These are phyloP conservation scores for Fusarium annulatum DNA, from an alignment of 2,329 filamentous ascomycete species.

Conservation along the genomic window DNA sequence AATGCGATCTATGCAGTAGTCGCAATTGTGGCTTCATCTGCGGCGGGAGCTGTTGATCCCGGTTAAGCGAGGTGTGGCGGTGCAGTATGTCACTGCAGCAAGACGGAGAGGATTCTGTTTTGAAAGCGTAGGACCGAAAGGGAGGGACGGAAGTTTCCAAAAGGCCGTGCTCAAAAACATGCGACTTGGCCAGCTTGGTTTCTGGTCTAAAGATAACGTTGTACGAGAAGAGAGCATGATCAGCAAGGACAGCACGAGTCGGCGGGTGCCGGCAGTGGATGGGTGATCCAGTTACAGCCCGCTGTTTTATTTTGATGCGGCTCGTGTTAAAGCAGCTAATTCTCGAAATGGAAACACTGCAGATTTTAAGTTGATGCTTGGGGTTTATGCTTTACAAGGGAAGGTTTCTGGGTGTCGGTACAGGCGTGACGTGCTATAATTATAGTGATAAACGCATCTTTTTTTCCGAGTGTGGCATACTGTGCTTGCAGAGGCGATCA, in stretches of 20 bases:
- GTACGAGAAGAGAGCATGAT: slow-evolving; percentile 25
- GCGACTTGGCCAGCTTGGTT: not conserved
- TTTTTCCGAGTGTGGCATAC: slow-evolving; percentile 14
- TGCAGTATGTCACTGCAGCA: slow-evolving; percentile 6
- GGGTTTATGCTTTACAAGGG: not conserved
- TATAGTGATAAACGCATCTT: not conserved
- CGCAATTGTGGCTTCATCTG: slow-evolving; percentile 11
- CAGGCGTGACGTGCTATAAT: not conserved
- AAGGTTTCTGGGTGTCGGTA: not conserved
- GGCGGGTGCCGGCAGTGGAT: slow-evolving; percentile 19
- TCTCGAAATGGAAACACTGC: slow-evolving; percentile 31
- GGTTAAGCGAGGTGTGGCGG: slow-evolving; percentile 29
- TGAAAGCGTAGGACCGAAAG: not conserved
- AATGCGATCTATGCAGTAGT: slow-evolving; percentile 9
- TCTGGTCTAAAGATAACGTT: slow-evolving; percentile 22
- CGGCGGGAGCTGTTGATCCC: slow-evolving; percentile 4
- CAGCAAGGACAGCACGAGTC: slow-evolving; percentile 24
- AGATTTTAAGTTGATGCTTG: slow-evolving; percentile 14
- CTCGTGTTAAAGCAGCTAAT: slow-evolving; percentile 28
- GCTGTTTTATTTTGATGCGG: slow-evolving; percentile 11
- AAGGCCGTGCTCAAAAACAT: not conserved
- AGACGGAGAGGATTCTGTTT: slow-evolving; percentile 12
- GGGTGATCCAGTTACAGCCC: slow-evolving; percentile 10
- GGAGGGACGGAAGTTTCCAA: slow-evolving; percentile 3
- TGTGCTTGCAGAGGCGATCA: not conserved